Evolutionary conservation across 345 rosid genomes (phyloP).

Genomic region (Psidium friedrichsthalianum): DNA sequence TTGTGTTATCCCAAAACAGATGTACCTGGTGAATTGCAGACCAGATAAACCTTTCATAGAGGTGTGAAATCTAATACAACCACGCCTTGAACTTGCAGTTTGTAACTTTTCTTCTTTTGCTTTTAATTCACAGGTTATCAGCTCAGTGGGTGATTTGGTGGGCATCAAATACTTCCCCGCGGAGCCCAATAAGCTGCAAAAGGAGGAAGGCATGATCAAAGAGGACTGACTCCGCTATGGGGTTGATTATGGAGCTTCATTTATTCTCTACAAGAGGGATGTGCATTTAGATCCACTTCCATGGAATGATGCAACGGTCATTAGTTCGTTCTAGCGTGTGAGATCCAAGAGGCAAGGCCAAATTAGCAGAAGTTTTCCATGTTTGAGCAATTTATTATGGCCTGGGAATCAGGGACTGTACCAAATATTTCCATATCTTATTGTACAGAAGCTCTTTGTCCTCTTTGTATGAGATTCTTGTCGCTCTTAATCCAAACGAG

Average conservation of each 20-base stretch:
- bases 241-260: neutral
- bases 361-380: neutral
- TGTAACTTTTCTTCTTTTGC: neutral
- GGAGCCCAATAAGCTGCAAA: conserved; percentile 44
- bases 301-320: neutral
- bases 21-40: neutral
- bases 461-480: neutral
- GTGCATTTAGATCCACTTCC: neutral
- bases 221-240: conserved; percentile 2
- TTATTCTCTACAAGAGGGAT: neutral
- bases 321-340: no score
- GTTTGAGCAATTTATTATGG: neutral
- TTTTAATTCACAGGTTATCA: conserved; percentile 44
- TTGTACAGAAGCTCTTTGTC: neutral
- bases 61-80: neutral
- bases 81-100: neutral
- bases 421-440: neutral
- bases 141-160: conserved; percentile 64
- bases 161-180: conserved; percentile 84
- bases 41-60: neutral
- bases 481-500: neutral
- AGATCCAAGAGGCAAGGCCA: neutral
- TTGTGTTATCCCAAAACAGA: no score
- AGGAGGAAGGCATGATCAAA: neutral
- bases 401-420: neutral